Percentiles rank a stretch among this genome's conserved stretches.
Evolutionary conservation across 495 filamentous ascomycete genomes (phyloP).

Genomic region (Elaphomyces granulatus): DNA sequence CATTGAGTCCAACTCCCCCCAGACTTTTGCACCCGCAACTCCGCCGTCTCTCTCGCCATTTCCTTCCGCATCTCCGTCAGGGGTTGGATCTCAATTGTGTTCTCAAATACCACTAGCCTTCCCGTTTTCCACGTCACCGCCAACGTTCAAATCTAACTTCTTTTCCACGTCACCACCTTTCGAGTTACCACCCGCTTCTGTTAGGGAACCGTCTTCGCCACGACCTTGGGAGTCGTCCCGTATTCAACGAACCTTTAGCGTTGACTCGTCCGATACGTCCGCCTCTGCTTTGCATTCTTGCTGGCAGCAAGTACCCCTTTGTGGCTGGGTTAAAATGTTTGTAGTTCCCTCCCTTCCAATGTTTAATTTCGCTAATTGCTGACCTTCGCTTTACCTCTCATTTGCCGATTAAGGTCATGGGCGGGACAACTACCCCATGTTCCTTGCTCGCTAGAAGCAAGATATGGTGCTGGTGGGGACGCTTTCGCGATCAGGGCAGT

Average conservation of each 20-base stretch:
- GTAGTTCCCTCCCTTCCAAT: not conserved
- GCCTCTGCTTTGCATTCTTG: not conserved
- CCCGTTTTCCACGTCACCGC: too few species aligned
- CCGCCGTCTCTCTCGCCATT: too few species aligned
- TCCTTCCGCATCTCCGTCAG: too few species aligned
- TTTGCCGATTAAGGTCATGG: not conserved
- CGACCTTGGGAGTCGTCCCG: not conserved
- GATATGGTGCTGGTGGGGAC: slow-evolving; percentile 2
- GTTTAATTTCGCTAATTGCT: not conserved
- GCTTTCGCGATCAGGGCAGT: not conserved
- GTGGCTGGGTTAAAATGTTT: slow-evolving; percentile 4
- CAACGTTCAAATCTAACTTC: too few species aligned
- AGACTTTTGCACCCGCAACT: too few species aligned
- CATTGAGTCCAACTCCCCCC: too few species aligned
- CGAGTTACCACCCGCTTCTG: not conserved
- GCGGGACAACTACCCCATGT: not conserved
- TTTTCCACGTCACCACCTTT: too few species aligned
- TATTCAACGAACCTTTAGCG: slow-evolving; percentile 3
- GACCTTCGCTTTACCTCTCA: not conserved
- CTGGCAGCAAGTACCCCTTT: not conserved
- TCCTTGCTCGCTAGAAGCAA: not conserved
- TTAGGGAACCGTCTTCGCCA: too few species aligned
- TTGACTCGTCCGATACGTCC: slow-evolving; percentile 1
- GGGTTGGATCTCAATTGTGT: too few species aligned
- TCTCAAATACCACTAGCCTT: too few species aligned